phyloP scores from a whole-genome alignment of 768 basidiomycete genomes.

The Phaeotremella fagi region DNA sequence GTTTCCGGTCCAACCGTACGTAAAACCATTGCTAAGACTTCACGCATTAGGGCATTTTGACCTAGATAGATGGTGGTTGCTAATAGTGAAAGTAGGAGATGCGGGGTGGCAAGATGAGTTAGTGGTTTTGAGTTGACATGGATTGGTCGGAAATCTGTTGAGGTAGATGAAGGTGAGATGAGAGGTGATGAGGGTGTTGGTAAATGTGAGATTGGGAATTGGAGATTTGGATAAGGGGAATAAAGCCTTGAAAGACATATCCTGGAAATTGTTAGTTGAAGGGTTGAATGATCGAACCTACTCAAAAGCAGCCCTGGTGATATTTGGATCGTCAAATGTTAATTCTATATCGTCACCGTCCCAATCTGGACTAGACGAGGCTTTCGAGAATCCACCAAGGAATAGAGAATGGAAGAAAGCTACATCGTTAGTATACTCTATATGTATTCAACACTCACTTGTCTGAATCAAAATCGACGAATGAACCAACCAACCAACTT shows the following conservation, averaged over 20 bases:
- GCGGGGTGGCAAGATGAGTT: constrained; percentile 71
- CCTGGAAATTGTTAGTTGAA: constrained; percentile 50
- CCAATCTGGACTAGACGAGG: constrained; percentile 12
- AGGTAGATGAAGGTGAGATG: constrained; percentile 50
- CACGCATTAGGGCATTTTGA: constrained; percentile 67
- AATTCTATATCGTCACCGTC: constrained; percentile 60
- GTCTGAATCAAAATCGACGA: constrained; percentile 83
- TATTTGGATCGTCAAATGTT: constrained; percentile 76
- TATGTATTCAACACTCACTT: too few species aligned
- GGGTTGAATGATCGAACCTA: constrained; percentile 51
- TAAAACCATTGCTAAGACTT: constrained; percentile 67
- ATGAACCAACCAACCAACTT: constrained; percentile 72
- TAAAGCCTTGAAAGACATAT: constrained; percentile 82
- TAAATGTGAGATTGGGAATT: constrained; percentile 61
- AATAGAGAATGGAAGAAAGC: constrained; percentile 87
- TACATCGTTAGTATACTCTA: too few species aligned
- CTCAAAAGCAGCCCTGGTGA: constrained; percentile 89
- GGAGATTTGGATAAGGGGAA: constrained; percentile 72
- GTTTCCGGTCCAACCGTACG: constrained; percentile 74
- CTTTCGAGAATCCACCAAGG: constrained; percentile 52
- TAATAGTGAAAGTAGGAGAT: constrained; percentile 77
- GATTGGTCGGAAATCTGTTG: constrained; percentile 7
- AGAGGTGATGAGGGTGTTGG: constrained; percentile 67
- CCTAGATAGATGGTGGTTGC: constrained; percentile 83
- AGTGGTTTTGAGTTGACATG: constrained; percentile 46